phyloP scores from a whole-genome alignment of 2,329 filamentous ascomycete species.

The Ceratocystis huliohia region DNA sequence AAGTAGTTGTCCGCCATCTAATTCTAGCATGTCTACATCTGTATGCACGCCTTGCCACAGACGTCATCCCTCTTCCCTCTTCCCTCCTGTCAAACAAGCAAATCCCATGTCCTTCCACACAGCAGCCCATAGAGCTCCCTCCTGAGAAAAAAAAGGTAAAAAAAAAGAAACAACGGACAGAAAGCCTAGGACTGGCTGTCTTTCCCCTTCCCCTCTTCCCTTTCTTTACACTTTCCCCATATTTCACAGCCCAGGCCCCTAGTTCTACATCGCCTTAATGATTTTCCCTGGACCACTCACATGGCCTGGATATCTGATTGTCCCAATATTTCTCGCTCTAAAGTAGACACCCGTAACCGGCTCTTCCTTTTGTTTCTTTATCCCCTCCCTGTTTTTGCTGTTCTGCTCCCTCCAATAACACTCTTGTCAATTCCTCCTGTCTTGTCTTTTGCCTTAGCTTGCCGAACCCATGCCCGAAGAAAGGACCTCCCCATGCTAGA shows the following conservation, averaged over 20 bases:
- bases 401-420: too few relatives aligned
- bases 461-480: slow-evolving; percentile 1
- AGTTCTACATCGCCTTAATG: slow-evolving; percentile 2
- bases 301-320: not conserved
- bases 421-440: not conserved
- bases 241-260: not conserved
- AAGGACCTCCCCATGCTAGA: not conserved
- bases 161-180: not conserved
- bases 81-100: not conserved
- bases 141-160: not conserved
- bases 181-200: not conserved
- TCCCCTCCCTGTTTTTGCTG: not conserved
- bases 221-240: not conserved
- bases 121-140: not conserved
- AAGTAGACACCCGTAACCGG: not conserved
- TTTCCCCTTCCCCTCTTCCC: not conserved
- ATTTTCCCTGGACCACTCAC: slow-evolving; percentile 4
- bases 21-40: not conserved
- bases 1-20: not conserved
- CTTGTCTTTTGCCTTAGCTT: not conserved
- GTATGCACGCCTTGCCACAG: not conserved
- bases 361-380: not conserved
- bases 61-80: not conserved
- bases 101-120: not conserved
- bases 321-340: not conserved